Conservation (phyloP, 768 basidiomycete species). For the Mycena haematopus region DNA sequence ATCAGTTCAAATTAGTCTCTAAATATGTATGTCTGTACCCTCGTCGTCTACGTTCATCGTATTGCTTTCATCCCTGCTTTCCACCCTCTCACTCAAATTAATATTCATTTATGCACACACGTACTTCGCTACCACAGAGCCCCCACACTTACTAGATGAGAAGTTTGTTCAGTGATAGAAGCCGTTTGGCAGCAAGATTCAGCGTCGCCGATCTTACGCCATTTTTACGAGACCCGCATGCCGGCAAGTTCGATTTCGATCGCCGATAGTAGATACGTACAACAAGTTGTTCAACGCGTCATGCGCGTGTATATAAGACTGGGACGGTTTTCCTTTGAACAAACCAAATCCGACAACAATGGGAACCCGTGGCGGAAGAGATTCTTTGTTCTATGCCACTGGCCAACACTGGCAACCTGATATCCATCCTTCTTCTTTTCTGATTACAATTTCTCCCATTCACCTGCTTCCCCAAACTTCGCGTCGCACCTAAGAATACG, state of each 20-base stretch:
- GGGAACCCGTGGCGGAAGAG: slow-evolving; percentile 1
- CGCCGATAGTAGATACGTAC: slow-evolving; percentile 5
- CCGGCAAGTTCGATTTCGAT: slow-evolving; percentile 25
- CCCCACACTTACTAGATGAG: slow-evolving; percentile 23
- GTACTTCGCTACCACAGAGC: neutral
- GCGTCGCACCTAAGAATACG: slow-evolving; percentile 21
- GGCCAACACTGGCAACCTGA: slow-evolving; percentile 7
- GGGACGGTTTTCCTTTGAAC: neutral
- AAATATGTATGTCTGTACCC: slow-evolving; percentile 29
- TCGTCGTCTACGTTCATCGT: slow-evolving; percentile 6
- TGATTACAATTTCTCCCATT: slow-evolving; percentile 26
- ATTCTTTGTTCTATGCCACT: slow-evolving; percentile 23
- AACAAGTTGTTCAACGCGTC: slow-evolving; percentile 3
- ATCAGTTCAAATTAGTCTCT: slow-evolving; percentile 19
- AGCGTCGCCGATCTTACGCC: slow-evolving; percentile 29
- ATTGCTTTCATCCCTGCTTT: slow-evolving; percentile 25
- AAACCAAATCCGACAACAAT: slow-evolving; percentile 2
- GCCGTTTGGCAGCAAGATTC: slow-evolving; percentile 18
- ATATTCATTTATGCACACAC: slow-evolving; percentile 25
- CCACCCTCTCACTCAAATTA: slow-evolving; percentile 2
- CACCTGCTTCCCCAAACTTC: slow-evolving; percentile 7
- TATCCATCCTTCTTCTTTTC: slow-evolving; percentile 17
- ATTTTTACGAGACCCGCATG: slow-evolving; percentile 22
- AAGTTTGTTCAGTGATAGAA: slow-evolving; percentile 29
- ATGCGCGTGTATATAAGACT: slow-evolving; percentile 2